Base-by-base conservation (phyloP, 1,284 basidiomycete genomes). In the Moesziomyces antarcticus region DNA sequence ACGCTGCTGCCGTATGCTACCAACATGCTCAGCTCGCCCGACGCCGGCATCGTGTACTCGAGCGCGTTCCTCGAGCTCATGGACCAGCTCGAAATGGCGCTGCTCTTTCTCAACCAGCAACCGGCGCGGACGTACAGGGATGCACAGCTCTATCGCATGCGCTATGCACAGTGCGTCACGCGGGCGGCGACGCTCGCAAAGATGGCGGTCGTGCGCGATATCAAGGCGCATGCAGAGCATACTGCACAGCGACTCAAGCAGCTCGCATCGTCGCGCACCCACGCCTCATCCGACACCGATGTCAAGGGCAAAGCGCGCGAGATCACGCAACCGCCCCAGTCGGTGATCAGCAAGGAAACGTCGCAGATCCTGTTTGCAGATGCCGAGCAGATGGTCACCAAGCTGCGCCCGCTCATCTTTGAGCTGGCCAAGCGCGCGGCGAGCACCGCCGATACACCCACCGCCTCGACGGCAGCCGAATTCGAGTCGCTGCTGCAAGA, bases 141-240 rank as follows among this genome's bases (percentile, higher is more conserved):
- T 56, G 77, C 81, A 6, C 61, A 61, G 5, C 65, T 82, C 8
- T 82, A 82, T 51, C 63, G 71, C 3, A 76, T 82, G 78, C 70
- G 81, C 9, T 80, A 79, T 50, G 71, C 78, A 33, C 75, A 79
- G 37, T 80, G 77, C 57, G 58, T 79, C 27, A 72, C 73, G 0
- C 48, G 79, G 11, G 79, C 75, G 25, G 77, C 70, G 8, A 75
- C 68, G 11, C 56, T 80, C 3, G 75, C 71, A 18, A 74, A 76
- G 52, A 64, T 80, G 65, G 74, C 66, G 13, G 63, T 75, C 22
- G 52, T 68, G 6, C 45, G 59, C n/a, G 49, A 61, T 5, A 54
- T 68, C 25, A 71, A 63, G 45, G 21, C 65, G 1, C 33, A 63
- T 22, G 44, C 52, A 13, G 56, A 67, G 2, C 46, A 58, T 13